Percentiles rank a stretch among this genome's conserved stretches.
phyloP scores from a whole-genome alignment of 371 early-diverging fungal genomes.

The Actinomucor elegans region DNA sequence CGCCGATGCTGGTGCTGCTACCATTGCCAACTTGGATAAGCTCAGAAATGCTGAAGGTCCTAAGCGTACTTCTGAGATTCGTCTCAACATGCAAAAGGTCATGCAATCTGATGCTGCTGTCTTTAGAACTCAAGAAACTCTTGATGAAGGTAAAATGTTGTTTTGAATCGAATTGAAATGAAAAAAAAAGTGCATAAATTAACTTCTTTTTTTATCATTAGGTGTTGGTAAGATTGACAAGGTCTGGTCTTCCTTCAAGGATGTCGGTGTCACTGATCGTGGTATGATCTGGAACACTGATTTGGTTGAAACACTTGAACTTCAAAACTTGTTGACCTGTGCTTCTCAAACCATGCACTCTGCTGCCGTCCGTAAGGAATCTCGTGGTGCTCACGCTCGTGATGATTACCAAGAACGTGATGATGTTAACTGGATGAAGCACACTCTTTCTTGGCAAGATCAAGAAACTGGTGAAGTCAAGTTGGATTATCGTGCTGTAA shows the following conservation, averaged over 20 bases:
- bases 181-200: neutral
- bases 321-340: constrained; percentile 96
- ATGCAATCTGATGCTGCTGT: constrained; percentile 98
- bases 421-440: constrained; percentile 97
- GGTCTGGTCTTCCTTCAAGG: constrained; percentile 77
- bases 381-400: constrained; percentile 97
- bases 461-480: constrained; percentile 77
- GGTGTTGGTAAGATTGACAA: constrained; percentile 71
- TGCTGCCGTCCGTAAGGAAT: constrained; percentile 95
- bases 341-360: constrained; percentile 97
- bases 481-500: constrained; percentile 85
- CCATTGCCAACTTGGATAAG: constrained; percentile 93
- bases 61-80: constrained; percentile 83
- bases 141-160: constrained; percentile 74
- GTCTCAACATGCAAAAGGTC: constrained; percentile 94
- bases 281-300: constrained; percentile 98
- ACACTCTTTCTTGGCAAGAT: constrained; percentile 94
- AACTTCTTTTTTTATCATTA: neutral
- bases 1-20: constrained; percentile 81
- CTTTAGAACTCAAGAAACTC: constrained; percentile 90
- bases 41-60: constrained; percentile 82
- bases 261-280: constrained; percentile 90
- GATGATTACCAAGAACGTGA: constrained; percentile 91
- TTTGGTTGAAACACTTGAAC: constrained; percentile 92
- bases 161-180: neutral